Evolutionary conservation across 768 basidiomycete species (phyloP), one percentile per base, ranked within the genome.

Genomic region (Hydnum rufescens): DNA sequence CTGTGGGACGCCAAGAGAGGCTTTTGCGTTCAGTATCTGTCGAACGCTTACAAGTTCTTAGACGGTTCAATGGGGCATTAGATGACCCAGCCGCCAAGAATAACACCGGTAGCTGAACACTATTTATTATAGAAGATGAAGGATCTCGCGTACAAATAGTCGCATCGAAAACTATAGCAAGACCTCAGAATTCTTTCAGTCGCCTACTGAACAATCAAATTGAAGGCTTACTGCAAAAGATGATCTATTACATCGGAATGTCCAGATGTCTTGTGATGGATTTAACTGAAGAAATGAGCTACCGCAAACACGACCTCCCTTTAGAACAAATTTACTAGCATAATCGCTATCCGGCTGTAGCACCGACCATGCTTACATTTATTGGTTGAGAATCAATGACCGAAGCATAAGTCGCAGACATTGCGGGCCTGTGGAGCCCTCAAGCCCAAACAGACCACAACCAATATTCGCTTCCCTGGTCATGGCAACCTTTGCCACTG

Each of bases 401-500:
- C 93, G 67, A 97, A 92, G 93, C 93, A 60, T 95, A 96, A 63
- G 96, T 93, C 3, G 93, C 93, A 3, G 90, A 95, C 92, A 96
- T 96, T 47, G 93, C 92, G 29, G 93, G 93, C 65, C 97, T n/a
- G n/a, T 93, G 23, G 89, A 92, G 49, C 93, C 93, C 64, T 97
- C 93, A 32, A 92, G 74, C 43, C 93, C 93, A 58, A 87, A 76
- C 26, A 97, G 69, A 22, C 93, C 93, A 61, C 90, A 87, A 2
- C 93, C 93, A 58, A 97, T 82, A 64, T 97, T 90, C n/a, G 93
- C 93, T 61, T 93, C 93, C 63, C 97, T 93, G 54, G 97, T 97
- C 93, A 97, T 97, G 4, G 92, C 90, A 23, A 97, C 93, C 61
- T 97, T 97, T 16, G 93, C 93, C 16, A 64, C 68, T 61, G 32